Evolutionary conservation across 306 rosid genomes (phyloP).

Genomic region (Casuarina cunninghamiana): DNA sequence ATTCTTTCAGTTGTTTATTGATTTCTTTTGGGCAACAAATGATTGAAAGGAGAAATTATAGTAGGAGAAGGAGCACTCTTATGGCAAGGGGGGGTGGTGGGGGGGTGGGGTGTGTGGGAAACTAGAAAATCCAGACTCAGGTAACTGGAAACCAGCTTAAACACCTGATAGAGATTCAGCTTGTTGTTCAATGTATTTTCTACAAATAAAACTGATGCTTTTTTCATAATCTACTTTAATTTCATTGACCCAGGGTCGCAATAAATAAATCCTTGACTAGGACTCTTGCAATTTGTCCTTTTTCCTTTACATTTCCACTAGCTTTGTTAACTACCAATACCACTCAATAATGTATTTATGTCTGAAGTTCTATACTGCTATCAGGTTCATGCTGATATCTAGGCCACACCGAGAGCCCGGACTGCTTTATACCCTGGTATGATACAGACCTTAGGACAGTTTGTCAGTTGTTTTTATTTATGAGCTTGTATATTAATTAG

Average conservation of each 20-base stretch:
- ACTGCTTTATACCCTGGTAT: slow-evolving; percentile 90
- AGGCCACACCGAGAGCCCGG: slow-evolving; percentile 90
- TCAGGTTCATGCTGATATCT: slow-evolving; percentile 92
- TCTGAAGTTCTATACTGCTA: slow-evolving; percentile 13
- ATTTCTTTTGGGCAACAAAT: neutral
- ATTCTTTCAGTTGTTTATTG: neutral
- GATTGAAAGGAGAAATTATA: neutral
- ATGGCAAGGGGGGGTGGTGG: neutral
- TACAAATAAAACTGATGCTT: neutral
- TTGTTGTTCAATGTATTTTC: too few species aligned
- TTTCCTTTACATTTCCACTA: neutral
- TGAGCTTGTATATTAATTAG: neutral
- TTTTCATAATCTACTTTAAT: neutral
- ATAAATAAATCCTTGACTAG: neutral
- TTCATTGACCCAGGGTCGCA: neutral
- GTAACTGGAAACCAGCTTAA: neutral
- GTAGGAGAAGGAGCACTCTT: neutral
- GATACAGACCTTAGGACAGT: slow-evolving; percentile 7
- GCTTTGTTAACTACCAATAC: neutral
- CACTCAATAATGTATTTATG: slow-evolving; percentile 20
- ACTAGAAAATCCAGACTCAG: neutral
- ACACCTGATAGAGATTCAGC: neutral
- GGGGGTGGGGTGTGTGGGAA: neutral
- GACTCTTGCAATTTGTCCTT: neutral
- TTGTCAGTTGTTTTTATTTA: neutral